Base-by-base conservation (phyloP, 768 basidiomycete species). In the Lactifluus volemus region DNA sequence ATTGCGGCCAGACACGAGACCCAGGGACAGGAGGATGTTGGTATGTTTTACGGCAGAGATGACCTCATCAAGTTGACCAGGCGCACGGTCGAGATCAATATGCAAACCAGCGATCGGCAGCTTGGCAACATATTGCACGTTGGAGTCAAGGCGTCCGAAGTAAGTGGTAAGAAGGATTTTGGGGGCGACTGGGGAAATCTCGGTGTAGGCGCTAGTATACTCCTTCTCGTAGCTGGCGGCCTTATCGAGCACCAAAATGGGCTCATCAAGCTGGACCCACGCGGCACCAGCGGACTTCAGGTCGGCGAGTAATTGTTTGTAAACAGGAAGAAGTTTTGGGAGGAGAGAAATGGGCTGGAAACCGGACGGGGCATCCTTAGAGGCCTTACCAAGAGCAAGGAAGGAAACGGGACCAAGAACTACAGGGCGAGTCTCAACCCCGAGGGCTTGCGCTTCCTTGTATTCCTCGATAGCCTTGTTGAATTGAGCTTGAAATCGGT, bases 241-340 rank as follows among this genome's bases (percentile, higher is more conserved):
- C 63, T 76, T 78, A 78, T 99, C 97, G 65, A 95, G 86, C 62
- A 96, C 93, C 67, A 99, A 90, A 70, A 97, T 76, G 60, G 97
- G 97, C 76, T 99, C 97, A 68, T 99, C 97, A 60, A 98, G 78
- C 79, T 99, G 97, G 60, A 99, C 97, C 75, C 85, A 92, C 66
- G 90, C 87, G 55, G 85, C 96, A 70, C 97, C 97, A 67, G 92
- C 93, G 55, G 84, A 81, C 80, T 97, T 96, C 72, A 99, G 83
- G 71, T 95, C 88, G 53, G 84, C 74, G 61, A 99, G 80, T 72
- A 98, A 85, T 70, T 92, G 85, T 73, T 84, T 85, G 83, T 98
- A 98, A 71, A 98, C 75, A 64, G 93, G 91, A 61, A 98, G 78
- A 70, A 99, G 83, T 71, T 91, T 89, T 67, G 88, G 77, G 65